A percentile compares a stretch with the other conserved stretches of the same genome.
Evolutionary conservation across 176 grass and related monocot genomes (phyloP).

Genomic region (Lolium multiflorum): DNA sequence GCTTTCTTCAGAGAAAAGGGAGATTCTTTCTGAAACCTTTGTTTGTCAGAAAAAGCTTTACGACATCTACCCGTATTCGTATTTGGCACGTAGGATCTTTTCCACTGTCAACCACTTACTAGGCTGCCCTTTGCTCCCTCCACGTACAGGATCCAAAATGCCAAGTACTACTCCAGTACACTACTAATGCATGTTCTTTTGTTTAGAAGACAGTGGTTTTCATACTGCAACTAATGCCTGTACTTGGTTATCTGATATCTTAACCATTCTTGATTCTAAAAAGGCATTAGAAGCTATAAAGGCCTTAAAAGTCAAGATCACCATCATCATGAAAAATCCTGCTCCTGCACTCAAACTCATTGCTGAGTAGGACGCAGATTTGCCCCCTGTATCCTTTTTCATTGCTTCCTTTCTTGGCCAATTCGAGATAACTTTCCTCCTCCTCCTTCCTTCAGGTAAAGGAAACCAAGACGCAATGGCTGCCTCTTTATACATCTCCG

Average conservation of each 20-base stretch:
- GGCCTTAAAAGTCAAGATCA: slow-evolving; percentile 13
- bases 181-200: too few relatives aligned
- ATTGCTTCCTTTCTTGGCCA: slow-evolving; percentile 28
- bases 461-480: neutral
- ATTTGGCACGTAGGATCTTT: slow-evolving; percentile 4
- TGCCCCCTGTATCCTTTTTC: slow-evolving; percentile 15
- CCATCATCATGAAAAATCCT: slow-evolving; percentile 22
- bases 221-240: neutral
- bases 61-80: neutral
- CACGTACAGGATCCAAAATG: neutral
- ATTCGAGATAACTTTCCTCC: slow-evolving; percentile 14
- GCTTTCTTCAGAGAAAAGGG: neutral
- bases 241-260: neutral
- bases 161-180: neutral
- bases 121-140: neutral
- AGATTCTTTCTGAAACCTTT: neutral
- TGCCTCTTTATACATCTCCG: slow-evolving; percentile 21
- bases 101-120: slow-evolving; percentile 14
- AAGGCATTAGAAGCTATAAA: slow-evolving; percentile 3
- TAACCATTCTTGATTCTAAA: neutral
- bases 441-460: neutral
- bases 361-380: slow-evolving; percentile 25
- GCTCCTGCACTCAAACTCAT: neutral
- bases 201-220: too few relatives aligned
- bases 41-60: neutral